A percentile compares a stretch with the other conserved stretches of the same genome.
Evolutionary conservation across 345 rosid genomes (phyloP).

Genomic region (Orychophragmus violaceus): DNA sequence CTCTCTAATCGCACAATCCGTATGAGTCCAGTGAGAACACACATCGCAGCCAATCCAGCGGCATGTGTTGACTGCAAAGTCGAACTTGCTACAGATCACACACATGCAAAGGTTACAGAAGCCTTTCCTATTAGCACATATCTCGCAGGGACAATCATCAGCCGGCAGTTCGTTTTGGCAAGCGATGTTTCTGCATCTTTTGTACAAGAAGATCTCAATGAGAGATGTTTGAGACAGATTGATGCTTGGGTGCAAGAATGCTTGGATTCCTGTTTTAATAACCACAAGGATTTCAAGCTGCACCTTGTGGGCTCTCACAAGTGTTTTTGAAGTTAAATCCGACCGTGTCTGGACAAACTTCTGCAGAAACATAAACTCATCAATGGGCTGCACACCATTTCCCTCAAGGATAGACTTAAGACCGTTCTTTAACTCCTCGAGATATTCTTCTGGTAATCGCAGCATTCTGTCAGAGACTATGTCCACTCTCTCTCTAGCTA

Average conservation of each 20-base stretch:
- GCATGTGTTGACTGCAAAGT: conserved; percentile 90
- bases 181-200: conserved; percentile 88
- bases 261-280: conserved; percentile 86
- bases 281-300: conserved; percentile 91
- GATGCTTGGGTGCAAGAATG: conserved; percentile 78
- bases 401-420: conserved; percentile 81
- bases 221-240: conserved; percentile 81
- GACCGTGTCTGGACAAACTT: conserved; percentile 69
- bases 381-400: conserved; percentile 70
- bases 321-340: conserved; percentile 76
- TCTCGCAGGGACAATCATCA: conserved; percentile 82
- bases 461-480: conserved; percentile 69
- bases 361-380: conserved; percentile 73
- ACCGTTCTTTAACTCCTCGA: conserved; percentile 72
- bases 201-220: conserved; percentile 79
- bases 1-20: conserved; percentile 92
- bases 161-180: conserved; percentile 90
- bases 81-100: conserved; percentile 92
- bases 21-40: conserved; percentile 98
- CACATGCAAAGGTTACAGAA: conserved; percentile 99
- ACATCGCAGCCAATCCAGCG: conserved; percentile 99
- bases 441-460: conserved; percentile 62
- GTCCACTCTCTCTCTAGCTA: conserved; percentile 86
- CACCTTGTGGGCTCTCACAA: conserved; percentile 68
- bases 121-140: conserved; percentile 73